Base-by-base conservation (phyloP, 257 asterid genomes). In the Solanum gracilifrons region DNA sequence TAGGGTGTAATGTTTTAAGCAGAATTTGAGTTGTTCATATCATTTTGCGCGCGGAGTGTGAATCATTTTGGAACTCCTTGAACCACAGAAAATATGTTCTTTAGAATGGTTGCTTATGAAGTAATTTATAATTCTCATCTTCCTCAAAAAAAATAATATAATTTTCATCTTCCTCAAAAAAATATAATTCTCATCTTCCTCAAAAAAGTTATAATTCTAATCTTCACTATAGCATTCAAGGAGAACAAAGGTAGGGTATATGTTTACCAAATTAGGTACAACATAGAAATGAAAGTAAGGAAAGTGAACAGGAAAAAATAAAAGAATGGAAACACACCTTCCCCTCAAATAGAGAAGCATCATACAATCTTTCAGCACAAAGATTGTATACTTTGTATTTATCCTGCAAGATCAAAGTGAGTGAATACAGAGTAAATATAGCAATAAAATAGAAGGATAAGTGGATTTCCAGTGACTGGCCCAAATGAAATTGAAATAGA, bases 311-410 rank as follows among this genome's bases (percentile, higher is more conserved):
- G n/a, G 68, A 35, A 35, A 55, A 73, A 32, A 15, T 32, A 13
- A 75, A 84, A 85, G 68, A 82, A 89, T 43, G 72, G 87, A 51
- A 84, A 74, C 89, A 86, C 75, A 97, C 99, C 99, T 97, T 97
- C 69, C 99, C 99, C 93, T 96, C 99, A 80, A 97, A 95, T 86
- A 97, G 89, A 82, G 99, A 97, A 36, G 95, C 98, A 87, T 97
- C 99, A 64, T 97, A 97, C 93, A 97, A 90, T 91, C 99, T 95
- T 94, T 97, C 99, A 74, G 99, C 96, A 88, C 99, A 97, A 88
- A 97, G 98, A 93, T 97, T 97, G 93, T 97, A 97, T 77, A 97
- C 99, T 93, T 97, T 97, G 96, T 97, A 97, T 85, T 94, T 95
- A 85, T 87, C 98, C 99, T 97, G 98, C 96, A 91, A 29, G 80